A percentile compares a stretch with the other conserved stretches of the same genome.
Conservation (phyloP, 805 yeast species). For the Metschnikowia peoriensis region DNA sequence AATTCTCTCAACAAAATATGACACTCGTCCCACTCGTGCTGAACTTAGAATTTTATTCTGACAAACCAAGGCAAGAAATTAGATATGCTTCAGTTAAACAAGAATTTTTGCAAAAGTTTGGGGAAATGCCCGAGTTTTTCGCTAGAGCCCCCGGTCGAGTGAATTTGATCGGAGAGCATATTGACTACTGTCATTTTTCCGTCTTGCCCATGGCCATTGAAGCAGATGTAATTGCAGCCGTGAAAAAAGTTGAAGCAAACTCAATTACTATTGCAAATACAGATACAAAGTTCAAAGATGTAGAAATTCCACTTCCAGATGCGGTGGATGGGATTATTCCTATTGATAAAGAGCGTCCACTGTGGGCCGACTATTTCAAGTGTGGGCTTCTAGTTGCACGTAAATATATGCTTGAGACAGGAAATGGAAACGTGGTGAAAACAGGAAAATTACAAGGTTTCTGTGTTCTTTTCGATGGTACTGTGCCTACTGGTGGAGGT, state of each 20-base stretch:
- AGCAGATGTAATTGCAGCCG: constrained; percentile 58
- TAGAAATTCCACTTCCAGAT: constrained; percentile 44
- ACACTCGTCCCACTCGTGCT: constrained; percentile 32
- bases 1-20: background rate
- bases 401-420: constrained; percentile 29
- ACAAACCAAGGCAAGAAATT: constrained; percentile 22
- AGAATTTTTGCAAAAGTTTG: constrained; percentile 25
- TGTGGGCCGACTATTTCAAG: constrained; percentile 70
- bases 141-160: constrained; percentile 76
- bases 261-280: constrained; percentile 30
- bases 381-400: constrained; percentile 64
- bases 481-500: constrained; percentile 73
- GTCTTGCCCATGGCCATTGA: constrained; percentile 75
- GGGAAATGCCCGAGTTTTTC: constrained; percentile 42
- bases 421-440: constrained; percentile 23
- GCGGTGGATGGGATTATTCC: constrained; percentile 36
- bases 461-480: constrained; percentile 55
- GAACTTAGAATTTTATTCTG: constrained; percentile 35
- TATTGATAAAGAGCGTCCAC: constrained; percentile 49
- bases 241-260: constrained; percentile 15
- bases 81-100: constrained; percentile 28
- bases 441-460: constrained; percentile 42
- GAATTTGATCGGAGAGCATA: constrained; percentile 72
- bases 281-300: constrained; percentile 33
- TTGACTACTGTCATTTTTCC: constrained; percentile 65